Conservation (phyloP, 768 basidiomycete genomes). For the Terana coerulea region DNA sequence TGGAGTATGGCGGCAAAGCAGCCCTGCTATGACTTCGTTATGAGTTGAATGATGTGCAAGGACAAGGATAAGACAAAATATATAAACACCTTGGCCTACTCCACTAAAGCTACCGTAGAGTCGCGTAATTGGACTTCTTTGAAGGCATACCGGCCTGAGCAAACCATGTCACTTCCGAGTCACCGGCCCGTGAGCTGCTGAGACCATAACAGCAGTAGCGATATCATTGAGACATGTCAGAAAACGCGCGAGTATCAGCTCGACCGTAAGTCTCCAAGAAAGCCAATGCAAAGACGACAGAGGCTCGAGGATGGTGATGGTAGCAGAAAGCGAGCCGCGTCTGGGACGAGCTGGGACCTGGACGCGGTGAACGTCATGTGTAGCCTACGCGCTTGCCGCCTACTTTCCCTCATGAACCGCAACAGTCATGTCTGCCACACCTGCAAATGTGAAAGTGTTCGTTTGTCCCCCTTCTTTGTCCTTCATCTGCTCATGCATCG, state of each 20-base stretch:
- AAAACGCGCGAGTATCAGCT: neutral
- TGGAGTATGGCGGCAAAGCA: neutral
- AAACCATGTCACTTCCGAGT: neutral
- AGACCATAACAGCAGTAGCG: no score
- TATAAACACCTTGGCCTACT: neutral
- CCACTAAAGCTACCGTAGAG: neutral
- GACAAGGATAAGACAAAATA: neutral
- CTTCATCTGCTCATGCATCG: neutral
- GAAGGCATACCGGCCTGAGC: neutral
- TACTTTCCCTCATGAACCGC: neutral
- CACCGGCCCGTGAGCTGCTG: no score
- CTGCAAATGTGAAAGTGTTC: slow-evolving; percentile 3
- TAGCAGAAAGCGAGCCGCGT: neutral
- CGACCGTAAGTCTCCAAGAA: neutral
- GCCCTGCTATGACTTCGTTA: neutral
- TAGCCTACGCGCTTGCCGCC: neutral
- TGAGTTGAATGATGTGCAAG: neutral
- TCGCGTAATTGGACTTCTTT: neutral
- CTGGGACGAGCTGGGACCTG: neutral
- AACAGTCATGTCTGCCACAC: slow-evolving; percentile 1
- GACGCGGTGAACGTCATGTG: neutral
- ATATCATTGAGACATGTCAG: neutral
- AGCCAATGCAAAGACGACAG: neutral
- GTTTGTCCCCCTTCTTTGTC: neutral
- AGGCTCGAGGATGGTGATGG: no score